Base-by-base conservation (phyloP, 176 grass and related monocot genomes). In the Cenchrus fungigraminus region DNA sequence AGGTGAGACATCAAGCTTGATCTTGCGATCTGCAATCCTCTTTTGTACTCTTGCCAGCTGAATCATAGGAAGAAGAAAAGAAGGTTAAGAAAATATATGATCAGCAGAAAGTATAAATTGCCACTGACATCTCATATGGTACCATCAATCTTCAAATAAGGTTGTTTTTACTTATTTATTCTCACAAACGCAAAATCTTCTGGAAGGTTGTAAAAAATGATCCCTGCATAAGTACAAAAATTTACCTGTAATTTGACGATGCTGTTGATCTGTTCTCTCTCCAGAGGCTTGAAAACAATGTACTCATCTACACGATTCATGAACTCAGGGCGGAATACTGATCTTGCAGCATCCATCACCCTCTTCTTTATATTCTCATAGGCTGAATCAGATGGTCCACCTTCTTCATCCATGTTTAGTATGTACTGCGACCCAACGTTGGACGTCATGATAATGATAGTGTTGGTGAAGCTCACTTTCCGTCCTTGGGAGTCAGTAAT, bases 221-320 rank as follows among this genome's bases (percentile, higher is more conserved):
- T 42, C 40, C 25, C 29, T 52, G 29, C 19, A 51, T n/a, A 51
- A 37, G 57, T 78, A 77, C 5, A 86, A 25, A 83, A 32, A 37
- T 29, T 68, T 94, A 99, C 97, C 94, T 96, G 97, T 76, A 99
- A 67, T 87, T 83, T 88, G 56, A 99, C 90, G 50, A 99, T 96
- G 72, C 85, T 91, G 76, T 89, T 96, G 68, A 99, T 99, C 76
- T 96, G 91, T 62, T 91, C 66, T 44, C 86, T 88, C 46, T 94
- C 88, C 0, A 99, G 94, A 81, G 97, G 94, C 88, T 99, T 91
- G 79, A 99, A 99, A 65, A 99, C 97, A 65, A 99, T 96, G 64
- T 96, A 99, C 73, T 99, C 97, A 22, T 96, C 97, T 54, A 99
- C 47, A 43, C 97, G 97, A 76, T 99, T 99, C 97, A 99, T 99